These are phyloP conservation scores for Neurospora tetrasperma DNA, from an alignment of 495 filamentous ascomycete species.

Conservation along the genomic window DNA sequence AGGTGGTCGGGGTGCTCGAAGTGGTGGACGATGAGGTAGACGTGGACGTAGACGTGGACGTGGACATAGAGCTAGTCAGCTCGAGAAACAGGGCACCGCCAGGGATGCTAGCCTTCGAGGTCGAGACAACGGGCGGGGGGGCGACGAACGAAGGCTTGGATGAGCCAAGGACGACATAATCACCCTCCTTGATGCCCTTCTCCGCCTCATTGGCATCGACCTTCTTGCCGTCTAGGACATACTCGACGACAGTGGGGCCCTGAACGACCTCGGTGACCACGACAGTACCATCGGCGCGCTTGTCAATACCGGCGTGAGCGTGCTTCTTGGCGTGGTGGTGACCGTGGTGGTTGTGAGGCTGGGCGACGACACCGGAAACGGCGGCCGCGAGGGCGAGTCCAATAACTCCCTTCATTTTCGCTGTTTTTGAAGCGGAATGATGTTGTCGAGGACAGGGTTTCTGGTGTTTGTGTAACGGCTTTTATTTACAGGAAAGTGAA, in stretches of 20 bases:
- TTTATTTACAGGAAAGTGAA: background rate
- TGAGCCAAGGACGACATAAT: constrained; percentile 39
- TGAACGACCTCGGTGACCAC: constrained; percentile 21
- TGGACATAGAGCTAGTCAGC: constrained; percentile 10
- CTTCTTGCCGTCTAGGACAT: constrained; percentile 46
- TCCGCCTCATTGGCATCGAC: constrained; percentile 48
- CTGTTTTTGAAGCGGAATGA: constrained; percentile 10
- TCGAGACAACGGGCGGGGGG: constrained; percentile 21
- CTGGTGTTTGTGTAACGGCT: background rate
- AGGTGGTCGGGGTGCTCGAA: constrained; percentile 14
- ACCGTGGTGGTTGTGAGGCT: constrained; percentile 38
- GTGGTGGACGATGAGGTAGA: constrained; percentile 8
- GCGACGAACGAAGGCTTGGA: constrained; percentile 34
- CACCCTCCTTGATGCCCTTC: constrained; percentile 48
- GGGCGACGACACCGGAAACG: constrained; percentile 31
- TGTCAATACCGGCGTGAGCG: constrained; percentile 25
- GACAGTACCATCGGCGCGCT: constrained; percentile 33
- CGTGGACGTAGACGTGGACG: background rate
- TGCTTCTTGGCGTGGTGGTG: constrained; percentile 28
- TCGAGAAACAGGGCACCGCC: constrained; percentile 28
- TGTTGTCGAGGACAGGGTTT: background rate
- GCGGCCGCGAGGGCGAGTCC: constrained; percentile 39
- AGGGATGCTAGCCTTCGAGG: constrained; percentile 11
- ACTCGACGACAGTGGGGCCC: constrained; percentile 48
- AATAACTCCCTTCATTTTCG: constrained; percentile 40